Conservation (phyloP, 2,329 filamentous ascomycete species). For the Sporothrix mexicana region DNA sequence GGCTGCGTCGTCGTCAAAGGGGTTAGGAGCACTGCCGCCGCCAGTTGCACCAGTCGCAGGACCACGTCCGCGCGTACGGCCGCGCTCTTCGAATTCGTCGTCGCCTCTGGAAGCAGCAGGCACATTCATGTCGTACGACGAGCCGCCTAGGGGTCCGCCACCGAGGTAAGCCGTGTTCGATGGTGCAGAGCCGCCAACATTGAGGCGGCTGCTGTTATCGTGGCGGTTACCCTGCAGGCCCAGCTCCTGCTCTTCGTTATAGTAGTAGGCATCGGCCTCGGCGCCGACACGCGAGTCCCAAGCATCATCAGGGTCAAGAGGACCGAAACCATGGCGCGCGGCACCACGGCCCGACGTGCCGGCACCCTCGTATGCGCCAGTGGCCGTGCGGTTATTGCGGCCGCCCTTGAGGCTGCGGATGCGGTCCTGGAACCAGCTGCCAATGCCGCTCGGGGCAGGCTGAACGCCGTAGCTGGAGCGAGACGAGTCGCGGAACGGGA, state of each 20-base stretch:
- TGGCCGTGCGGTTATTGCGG: constrained; percentile 66
- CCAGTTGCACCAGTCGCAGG: constrained; percentile 39
- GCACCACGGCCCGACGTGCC: constrained; percentile 48
- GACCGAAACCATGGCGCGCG: constrained; percentile 53
- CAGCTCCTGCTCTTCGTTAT: constrained; percentile 75
- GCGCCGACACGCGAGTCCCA: constrained; percentile 82
- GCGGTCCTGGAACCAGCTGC: constrained; percentile 75
- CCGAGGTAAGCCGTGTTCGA: constrained; percentile 36
- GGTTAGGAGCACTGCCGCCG: constrained; percentile 58
- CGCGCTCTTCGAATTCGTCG: constrained; percentile 45
- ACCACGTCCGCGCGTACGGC: constrained; percentile 52
- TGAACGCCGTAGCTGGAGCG: constrained; percentile 56
- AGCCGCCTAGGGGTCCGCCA: constrained; percentile 40
- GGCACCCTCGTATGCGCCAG: constrained; percentile 72
- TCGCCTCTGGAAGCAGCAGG: constrained; percentile 43
- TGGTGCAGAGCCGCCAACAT: constrained; percentile 3
- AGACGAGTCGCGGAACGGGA: constrained; percentile 68
- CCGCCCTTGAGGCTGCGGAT: constrained; percentile 65
- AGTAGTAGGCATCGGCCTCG: constrained; percentile 68
- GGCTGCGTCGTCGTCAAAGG: constrained; percentile 68
- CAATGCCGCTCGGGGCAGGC: constrained; percentile 65
- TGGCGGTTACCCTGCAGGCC: constrained; percentile 53
- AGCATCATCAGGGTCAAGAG: constrained; percentile 80
- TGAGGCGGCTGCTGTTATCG: constrained; percentile 38
- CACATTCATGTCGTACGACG: constrained; percentile 58